phyloP scores from a whole-genome alignment of 2,329 filamentous ascomycete genomes.

The Plectosphaerella cucumerina region DNA sequence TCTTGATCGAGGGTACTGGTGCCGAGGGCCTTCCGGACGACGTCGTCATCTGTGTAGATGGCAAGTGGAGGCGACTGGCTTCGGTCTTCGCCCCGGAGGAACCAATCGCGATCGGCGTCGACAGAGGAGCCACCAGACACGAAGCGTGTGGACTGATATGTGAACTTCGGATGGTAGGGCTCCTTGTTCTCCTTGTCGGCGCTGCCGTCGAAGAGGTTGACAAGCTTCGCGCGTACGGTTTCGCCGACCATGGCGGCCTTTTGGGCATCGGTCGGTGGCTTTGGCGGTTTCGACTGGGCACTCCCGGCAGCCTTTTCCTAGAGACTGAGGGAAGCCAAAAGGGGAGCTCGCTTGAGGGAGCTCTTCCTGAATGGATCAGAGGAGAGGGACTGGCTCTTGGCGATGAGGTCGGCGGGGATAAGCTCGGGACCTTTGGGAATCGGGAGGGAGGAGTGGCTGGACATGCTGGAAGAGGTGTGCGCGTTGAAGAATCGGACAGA shows the following conservation, averaged over 20 bases:
- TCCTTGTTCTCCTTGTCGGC: not conserved
- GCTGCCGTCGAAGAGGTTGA: not conserved
- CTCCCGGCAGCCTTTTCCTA: not conserved
- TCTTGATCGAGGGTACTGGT: too few relatives aligned
- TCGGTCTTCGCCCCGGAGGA: not conserved
- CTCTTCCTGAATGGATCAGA: not conserved
- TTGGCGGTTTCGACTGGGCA: not conserved
- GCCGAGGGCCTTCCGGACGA: not conserved
- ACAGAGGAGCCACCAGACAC: not conserved
- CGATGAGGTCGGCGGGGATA: not conserved
- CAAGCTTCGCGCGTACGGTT: not conserved
- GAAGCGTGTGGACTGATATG: not conserved
- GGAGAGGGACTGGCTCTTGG: not conserved
- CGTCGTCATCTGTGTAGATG: not conserved
- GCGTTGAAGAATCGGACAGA: too few relatives aligned
- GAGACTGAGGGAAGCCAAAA: not conserved
- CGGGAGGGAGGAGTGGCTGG: not conserved
- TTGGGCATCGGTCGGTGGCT: not conserved
- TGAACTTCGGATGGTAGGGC: not conserved
- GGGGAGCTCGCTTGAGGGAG: not conserved
- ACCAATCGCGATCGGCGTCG: not conserved
- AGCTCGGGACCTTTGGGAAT: not conserved
- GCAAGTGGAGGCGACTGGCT: not conserved
- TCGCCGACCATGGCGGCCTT: not conserved
- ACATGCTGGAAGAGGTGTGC: not conserved